A percentile compares a stretch with the other conserved stretches of the same genome.
These are phyloP conservation scores for Schizophyllum amplum DNA, from an alignment of 1,284 basidiomycete species.

Conservation along the genomic window DNA sequence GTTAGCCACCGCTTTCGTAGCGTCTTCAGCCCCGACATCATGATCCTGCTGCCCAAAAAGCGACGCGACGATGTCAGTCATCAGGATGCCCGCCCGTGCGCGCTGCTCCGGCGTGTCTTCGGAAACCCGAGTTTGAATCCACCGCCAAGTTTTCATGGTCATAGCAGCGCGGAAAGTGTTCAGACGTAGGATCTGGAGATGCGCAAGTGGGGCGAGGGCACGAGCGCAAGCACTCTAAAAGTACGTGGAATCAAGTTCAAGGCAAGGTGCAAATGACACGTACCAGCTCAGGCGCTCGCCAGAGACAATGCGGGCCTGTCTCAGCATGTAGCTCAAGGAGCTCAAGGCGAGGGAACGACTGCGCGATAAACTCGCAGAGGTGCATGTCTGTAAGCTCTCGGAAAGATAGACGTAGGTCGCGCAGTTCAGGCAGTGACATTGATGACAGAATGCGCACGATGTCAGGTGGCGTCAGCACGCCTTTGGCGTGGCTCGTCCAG, in stretches of 20 bases:
- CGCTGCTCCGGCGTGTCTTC: not conserved
- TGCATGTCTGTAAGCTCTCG: not conserved
- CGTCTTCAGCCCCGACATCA: too few relatives aligned
- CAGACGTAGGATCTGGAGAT: not conserved
- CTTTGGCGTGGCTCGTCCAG: not conserved
- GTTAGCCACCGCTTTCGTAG: too few relatives aligned
- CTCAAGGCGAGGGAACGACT: not conserved
- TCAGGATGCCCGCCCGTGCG: not conserved
- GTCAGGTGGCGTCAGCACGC: not conserved
- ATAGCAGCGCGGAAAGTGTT: not conserved
- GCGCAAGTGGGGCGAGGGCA: not conserved
- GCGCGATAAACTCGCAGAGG: not conserved
- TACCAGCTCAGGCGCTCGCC: not conserved
- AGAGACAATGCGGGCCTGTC: not conserved
- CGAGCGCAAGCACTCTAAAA: not conserved
- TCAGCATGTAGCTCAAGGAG: not conserved
- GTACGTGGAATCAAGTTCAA: not conserved
- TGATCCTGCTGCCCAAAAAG: too few relatives aligned
- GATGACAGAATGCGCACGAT: not conserved
- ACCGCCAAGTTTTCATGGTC: not conserved
- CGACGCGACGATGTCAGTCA: too few relatives aligned
- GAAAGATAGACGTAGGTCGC: not conserved
- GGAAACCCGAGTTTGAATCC: not conserved
- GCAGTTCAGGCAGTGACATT: not conserved
- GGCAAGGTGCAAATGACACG: not conserved